Percentiles rank a stretch among this genome's conserved stretches.
Conservation (phyloP, 371 early-diverging fungal genomes). For the Entomophthora muscae region DNA sequence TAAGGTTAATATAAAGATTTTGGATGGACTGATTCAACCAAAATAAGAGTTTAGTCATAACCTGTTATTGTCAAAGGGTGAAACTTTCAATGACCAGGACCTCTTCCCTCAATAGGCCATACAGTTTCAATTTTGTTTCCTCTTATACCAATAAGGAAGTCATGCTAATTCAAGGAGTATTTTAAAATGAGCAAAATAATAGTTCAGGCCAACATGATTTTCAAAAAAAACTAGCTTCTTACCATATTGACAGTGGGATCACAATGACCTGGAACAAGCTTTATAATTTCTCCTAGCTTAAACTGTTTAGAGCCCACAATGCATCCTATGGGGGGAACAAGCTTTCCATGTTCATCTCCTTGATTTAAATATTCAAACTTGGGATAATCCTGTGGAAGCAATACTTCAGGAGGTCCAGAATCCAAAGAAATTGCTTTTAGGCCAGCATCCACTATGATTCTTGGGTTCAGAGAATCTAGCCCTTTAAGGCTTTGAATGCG, state of each 20-base stretch:
- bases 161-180: background rate
- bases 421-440: constrained; percentile 2
- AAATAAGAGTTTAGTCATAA: too few species aligned
- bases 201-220: too few species aligned
- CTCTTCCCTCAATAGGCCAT: constrained; percentile 4
- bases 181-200: too few species aligned
- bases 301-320: background rate
- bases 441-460: constrained; percentile 4
- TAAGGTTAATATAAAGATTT: too few species aligned
- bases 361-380: constrained; percentile 1
- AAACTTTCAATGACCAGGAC: constrained; percentile 6
- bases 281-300: background rate
- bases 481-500: background rate
- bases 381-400: background rate
- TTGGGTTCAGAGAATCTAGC: background rate
- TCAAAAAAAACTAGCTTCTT: background rate
- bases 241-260: constrained; percentile 9
- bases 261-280: constrained; percentile 4
- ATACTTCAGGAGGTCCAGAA: background rate
- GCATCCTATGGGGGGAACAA: constrained; percentile 1
- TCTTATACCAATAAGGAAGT: background rate
- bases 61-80: too few species aligned
- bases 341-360: constrained; percentile 6
- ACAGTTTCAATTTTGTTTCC: background rate
- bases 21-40: too few species aligned